Base-by-base conservation (phyloP, 805 yeast species). In the Kodamaea lidongshanica region DNA sequence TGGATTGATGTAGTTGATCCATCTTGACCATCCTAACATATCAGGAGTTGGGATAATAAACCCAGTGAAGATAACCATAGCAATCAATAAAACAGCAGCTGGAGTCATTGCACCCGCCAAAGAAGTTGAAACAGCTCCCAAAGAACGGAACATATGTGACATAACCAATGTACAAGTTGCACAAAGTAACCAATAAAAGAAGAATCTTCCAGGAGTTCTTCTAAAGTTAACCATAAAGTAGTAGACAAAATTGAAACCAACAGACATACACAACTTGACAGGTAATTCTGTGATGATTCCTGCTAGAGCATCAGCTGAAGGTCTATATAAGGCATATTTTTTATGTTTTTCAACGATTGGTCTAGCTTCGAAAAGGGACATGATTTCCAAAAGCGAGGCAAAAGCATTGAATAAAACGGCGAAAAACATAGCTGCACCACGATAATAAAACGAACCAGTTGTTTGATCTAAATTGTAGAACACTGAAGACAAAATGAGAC, bases 21-120 rank as follows among this genome's bases (percentile, higher is more conserved):
- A 79, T 36, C 74, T 68, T 41, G 78, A 77, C 88, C 89, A 81
- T 26, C 74, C 77, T 40, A 73, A 77, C 79, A 77, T 73, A 7
- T 66, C 60, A 3, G 69, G 67, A 20, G 69, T 53, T 30, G 81
- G 84, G 40, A 78, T 67, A 58, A 76, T 68, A 51, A 63, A 76
- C 16, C 85, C 82, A n/a, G 84, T 69, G 52, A 79, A 80, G 39
- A 76, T 56, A 14, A 70, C 58, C 37, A 73, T 41, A 14, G 44
- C 49, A 39, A 42, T 35, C 40, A 46, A 46, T 11, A 46, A 28
- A 12, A 33, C 34, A 11, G 52, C 40, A 11, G 52, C 50, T 6
- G 52, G 52, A 5, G 52, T 46, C 49, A 46, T 40, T 12, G 52
- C 52, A 19, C 45, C 49, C n/a, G 52, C 46, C 23, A 46, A 27